A percentile compares a stretch with the other conserved stretches of the same genome.
These are phyloP conservation scores for Chlamydomonas sp. DNA, from an alignment of 139 green algal species.

Conservation along the genomic window DNA sequence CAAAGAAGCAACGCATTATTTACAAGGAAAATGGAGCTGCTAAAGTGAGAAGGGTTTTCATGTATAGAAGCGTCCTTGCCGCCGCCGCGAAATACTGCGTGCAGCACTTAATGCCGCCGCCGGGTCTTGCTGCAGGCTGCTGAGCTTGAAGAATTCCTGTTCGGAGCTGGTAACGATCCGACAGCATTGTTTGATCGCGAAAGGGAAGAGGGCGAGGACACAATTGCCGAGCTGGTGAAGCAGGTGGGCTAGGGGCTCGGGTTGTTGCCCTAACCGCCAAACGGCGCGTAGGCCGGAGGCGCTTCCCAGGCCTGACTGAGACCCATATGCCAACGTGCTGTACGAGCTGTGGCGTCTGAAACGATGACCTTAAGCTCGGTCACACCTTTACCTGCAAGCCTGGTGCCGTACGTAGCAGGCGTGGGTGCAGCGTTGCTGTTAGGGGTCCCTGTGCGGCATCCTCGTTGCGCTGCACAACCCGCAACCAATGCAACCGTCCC, in stretches of 20 bases:
- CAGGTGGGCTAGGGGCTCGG: slow-evolving; percentile 7
- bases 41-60: slow-evolving; percentile 1
- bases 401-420: no score
- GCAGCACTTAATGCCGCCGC: neutral
- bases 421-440: no score
- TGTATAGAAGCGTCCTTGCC: neutral
- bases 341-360: no score
- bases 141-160: slow-evolving; percentile 65
- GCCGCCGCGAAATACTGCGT: neutral
- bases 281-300: neutral
- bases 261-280: no score
- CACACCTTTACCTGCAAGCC: neutral
- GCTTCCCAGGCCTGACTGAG: neutral
- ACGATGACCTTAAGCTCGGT: neutral
- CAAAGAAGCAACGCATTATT: slow-evolving; percentile 36
- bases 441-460: no score
- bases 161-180: slow-evolving; percentile 31
- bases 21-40: slow-evolving; percentile 27
- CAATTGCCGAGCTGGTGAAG: slow-evolving; percentile 36
- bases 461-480: no score
- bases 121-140: slow-evolving; percentile 46
- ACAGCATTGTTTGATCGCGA: slow-evolving; percentile 7
- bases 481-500: no score
- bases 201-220: slow-evolving; percentile 15
- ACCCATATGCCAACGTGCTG: no score